These are phyloP conservation scores for Gamsiella multidivaricata DNA, from an alignment of 192 early-diverging fungal species.

Conservation along the genomic window DNA sequence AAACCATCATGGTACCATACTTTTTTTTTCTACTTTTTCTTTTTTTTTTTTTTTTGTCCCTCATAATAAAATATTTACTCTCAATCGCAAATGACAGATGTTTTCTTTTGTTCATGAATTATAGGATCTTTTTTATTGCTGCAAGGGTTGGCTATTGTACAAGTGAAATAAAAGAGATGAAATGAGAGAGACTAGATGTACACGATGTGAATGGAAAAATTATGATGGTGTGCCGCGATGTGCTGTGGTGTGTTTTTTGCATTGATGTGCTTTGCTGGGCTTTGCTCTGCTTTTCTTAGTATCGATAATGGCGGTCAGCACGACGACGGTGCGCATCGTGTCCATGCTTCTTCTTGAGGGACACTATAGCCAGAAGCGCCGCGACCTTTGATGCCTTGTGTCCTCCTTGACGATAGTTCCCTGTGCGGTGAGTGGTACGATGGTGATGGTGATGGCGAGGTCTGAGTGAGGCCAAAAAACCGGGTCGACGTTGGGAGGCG, in stretches of 20 bases:
- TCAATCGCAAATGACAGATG: background rate
- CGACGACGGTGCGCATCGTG: background rate
- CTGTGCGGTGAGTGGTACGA: background rate
- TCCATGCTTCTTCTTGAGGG: conserved; percentile 9
- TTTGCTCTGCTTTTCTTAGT: too few species aligned
- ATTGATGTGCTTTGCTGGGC: too few species aligned
- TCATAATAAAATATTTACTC: background rate
- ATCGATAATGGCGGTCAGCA: background rate
- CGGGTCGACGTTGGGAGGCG: background rate
- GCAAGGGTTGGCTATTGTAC: background rate
- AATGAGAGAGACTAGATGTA: too few species aligned
- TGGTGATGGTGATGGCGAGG: conserved; percentile 3
- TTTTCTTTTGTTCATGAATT: too few species aligned
- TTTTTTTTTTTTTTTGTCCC: background rate
- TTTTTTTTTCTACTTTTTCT: background rate
- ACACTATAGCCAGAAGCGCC: conserved; percentile 1
- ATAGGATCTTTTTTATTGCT: too few species aligned
- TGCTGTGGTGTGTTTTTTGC: too few species aligned
- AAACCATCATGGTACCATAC: background rate
- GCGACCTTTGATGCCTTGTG: conserved; percentile 18
- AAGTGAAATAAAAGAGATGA: background rate
- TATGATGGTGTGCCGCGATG: too few species aligned
- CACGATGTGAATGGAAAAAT: background rate
- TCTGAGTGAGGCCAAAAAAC: conserved; percentile 16
- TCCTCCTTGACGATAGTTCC: conserved; percentile 6